Base-by-base conservation (phyloP, 2,329 filamentous ascomycete species). In the Beauveria sp. region DNA sequence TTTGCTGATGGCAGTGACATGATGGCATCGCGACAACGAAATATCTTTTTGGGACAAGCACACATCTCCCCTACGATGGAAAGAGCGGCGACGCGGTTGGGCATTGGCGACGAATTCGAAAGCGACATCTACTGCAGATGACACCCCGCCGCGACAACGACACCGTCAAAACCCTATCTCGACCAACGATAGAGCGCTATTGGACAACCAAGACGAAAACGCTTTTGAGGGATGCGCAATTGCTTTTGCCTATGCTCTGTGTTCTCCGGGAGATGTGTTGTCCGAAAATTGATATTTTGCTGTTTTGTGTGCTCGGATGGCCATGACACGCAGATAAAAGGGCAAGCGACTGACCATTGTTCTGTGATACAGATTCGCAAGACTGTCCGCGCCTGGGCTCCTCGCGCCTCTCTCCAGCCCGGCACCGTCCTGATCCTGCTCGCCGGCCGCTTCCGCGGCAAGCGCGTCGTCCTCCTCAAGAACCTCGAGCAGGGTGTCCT, bases 401-500 rank as follows among this genome's bases (percentile, higher is more conserved):
- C 91, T 74, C 91, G 95, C 77, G 81, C 89, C 76, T 89, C 91
- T 71, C 93, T 99, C 76, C 85, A 91, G 81, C 93, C 95, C 77
- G 95, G 95, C 76, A 90, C 92, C 78, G 86, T 99, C 78, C 90
- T 99, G 77, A 99, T 99, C 82, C 91, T 99, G 79, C 92, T 99
- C 78, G 95, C 95, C 79, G 95, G 95, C 76, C 95, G 95, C 77
- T 99, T 98, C 91, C 93, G 95, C 75, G 95, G 95, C 86, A 99
- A 99, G 92, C 95, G 95, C 79, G 95, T 99, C 75, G 86, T 99
- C 76, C 92, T 98, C 82, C 90, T 99, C 79, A 98, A 98, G 88
- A 87, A 89, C 81, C 93, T 99, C 76, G 85, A 91, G 77, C 91
- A 97, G 84, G 95, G 95, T 83, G 91, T 97, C 70, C 92, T 99